Evolutionary conservation across 805 yeast species (phyloP).

Genomic region (Ogataea parapolymorpha): DNA sequence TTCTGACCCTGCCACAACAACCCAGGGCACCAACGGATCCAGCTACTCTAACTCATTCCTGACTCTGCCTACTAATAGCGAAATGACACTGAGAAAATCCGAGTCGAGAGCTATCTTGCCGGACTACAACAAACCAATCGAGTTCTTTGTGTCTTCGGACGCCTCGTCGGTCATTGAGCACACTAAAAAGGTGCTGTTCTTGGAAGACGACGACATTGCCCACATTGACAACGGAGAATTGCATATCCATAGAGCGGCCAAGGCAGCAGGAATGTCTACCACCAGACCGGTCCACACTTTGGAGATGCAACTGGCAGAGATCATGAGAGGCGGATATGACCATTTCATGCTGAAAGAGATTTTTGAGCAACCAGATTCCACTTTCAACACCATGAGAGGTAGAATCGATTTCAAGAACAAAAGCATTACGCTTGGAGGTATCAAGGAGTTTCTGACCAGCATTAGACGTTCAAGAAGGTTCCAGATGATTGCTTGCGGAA

Average conservation of each 20-base stretch:
- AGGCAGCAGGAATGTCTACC: constrained; percentile 83
- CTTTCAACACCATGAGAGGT: constrained; percentile 99
- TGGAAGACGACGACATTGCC: constrained; percentile 98
- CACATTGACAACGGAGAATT: constrained; percentile 97
- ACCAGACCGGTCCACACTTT: constrained; percentile 94
- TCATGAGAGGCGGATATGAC: constrained; percentile 94
- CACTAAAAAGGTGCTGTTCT: constrained; percentile 92
- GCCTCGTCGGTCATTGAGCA: constrained; percentile 96
- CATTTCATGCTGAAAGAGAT: constrained; percentile 99
- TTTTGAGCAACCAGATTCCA: constrained; percentile 97
- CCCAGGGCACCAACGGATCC: constrained; percentile 20
- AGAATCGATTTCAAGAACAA: constrained; percentile 87
- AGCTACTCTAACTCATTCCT: constrained; percentile 14
- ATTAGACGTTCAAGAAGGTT: constrained; percentile 93
- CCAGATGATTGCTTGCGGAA: constrained; percentile 99
- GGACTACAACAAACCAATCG: constrained; percentile 89
- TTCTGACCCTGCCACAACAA: constrained; percentile 44
- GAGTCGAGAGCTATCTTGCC: constrained; percentile 94
- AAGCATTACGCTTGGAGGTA: constrained; percentile 83
- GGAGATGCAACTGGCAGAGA: constrained; percentile 95
- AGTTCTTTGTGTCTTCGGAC: constrained; percentile 93
- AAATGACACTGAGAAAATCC: constrained; percentile 29
- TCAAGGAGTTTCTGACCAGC: constrained; percentile 77
- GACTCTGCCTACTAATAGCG: constrained; percentile 18
- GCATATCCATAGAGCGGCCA: constrained; percentile 95